Conservation (phyloP, 768 basidiomycete genomes). For the Candolleomyces eurysporus region DNA sequence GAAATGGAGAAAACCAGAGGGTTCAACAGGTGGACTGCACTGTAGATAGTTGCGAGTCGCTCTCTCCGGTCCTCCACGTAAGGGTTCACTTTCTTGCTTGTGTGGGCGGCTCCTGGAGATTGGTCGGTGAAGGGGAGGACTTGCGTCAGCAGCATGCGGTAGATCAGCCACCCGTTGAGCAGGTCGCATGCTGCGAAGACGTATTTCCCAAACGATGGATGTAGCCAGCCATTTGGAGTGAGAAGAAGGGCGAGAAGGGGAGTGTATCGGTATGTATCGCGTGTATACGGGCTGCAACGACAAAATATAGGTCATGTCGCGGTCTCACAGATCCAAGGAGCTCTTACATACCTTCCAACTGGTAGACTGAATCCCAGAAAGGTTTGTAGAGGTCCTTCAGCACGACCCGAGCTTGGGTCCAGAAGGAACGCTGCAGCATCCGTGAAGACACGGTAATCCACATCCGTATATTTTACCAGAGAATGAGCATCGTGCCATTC, state of each 20-base stretch:
- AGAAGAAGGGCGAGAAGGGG: slow-evolving; percentile 85
- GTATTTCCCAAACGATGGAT: slow-evolving; percentile 88
- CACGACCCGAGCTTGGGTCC: slow-evolving; percentile 42
- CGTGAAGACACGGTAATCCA: slow-evolving; percentile 94
- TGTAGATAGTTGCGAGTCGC: slow-evolving; percentile 53
- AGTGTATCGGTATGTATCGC: slow-evolving; percentile 96
- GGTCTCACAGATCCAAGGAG: neutral
- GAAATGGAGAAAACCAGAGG: slow-evolving; percentile 96
- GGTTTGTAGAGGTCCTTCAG: slow-evolving; percentile 56
- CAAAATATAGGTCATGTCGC: slow-evolving; percentile 2
- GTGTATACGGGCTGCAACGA: slow-evolving; percentile 72
- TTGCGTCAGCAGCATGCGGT: slow-evolving; percentile 52
- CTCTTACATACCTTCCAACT: slow-evolving; percentile 74
- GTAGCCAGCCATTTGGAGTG: slow-evolving; percentile 76
- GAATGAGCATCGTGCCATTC: slow-evolving; percentile 87
- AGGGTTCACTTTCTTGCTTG: slow-evolving; percentile 9
- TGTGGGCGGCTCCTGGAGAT: slow-evolving; percentile 1
- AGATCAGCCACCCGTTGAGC: slow-evolving; percentile 71
- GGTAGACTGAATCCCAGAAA: slow-evolving; percentile 29
- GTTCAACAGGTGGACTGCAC: slow-evolving; percentile 80
- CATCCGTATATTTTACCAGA: slow-evolving; percentile 93
- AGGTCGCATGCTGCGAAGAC: slow-evolving; percentile 85
- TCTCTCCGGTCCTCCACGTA: slow-evolving; percentile 12
- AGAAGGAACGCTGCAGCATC: slow-evolving; percentile 81
- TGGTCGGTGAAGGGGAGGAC: slow-evolving; percentile 35